These are phyloP conservation scores for Diddensiella santjacobensis DNA, from an alignment of 805 yeast species.

Conservation along the genomic window DNA sequence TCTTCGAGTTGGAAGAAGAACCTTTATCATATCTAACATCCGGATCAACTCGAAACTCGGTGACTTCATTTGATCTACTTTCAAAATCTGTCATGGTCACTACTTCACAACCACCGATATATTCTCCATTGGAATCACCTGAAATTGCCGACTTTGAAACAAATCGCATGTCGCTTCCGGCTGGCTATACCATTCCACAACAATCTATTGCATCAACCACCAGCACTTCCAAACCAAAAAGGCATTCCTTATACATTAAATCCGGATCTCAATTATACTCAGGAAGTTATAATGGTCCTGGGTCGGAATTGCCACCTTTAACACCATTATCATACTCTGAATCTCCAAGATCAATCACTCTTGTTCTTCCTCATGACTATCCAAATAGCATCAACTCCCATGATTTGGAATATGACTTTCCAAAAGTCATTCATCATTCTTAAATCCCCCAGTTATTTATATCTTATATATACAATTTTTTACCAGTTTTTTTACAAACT, in stretches of 20 bases:
- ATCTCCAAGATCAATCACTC: conserved; percentile 1
- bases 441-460: too few species aligned
- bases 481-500: too few species aligned
- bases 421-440: not conserved
- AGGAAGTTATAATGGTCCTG: conserved; percentile 1
- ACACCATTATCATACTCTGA: not conserved
- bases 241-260: conserved; percentile 19
- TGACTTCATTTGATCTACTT: not conserved
- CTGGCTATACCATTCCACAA: not conserved
- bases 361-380: conserved; percentile 2
- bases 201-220: not conserved
- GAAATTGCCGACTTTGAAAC: not conserved
- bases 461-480: too few species aligned
- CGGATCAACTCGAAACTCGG: not conserved
- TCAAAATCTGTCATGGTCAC: not conserved
- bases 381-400: not conserved
- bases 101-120: not conserved
- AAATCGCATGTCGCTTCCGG: not conserved
- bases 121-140: not conserved
- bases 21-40: not conserved
- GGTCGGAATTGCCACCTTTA: not conserved
- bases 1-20: not conserved
- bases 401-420: conserved; percentile 6
- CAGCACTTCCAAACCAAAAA: conserved; percentile 8
- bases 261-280: conserved; percentile 10